Base-by-base conservation (phyloP, 345 rosid genomes). In the Litchi chinensis region DNA sequence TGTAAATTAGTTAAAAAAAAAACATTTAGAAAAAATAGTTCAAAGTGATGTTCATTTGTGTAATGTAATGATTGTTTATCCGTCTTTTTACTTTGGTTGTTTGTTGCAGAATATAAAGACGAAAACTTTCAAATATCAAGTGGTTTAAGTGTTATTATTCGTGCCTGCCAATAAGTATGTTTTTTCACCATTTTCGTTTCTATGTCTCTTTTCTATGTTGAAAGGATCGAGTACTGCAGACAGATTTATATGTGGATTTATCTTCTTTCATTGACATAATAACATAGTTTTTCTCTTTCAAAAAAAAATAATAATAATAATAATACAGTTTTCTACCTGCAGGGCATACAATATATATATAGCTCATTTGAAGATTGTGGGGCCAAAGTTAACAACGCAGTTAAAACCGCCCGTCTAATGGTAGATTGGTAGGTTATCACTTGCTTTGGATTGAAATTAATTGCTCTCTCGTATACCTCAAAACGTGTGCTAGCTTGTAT, bases 121-220 rank as follows among this genome's bases (percentile, higher is more conserved):
- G 88, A 85, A 65, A 79, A 73, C 50, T 52, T 70, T 48, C 82
- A 82, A 78, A 82, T 89, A 68, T 82, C 79, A n/a, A 76, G 84
- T 32, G 87, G 90, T 62, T 84, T 88, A 6, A 82, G 88, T 56
- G 82, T 85, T 78, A 85, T 87, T 71, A 74, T 56, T 77, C 16
- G 77, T 19, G 50, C 85, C 69, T 40, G n/a, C 46, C 0, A 46
- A 82, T 63, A 39, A 44, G 88, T 85, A 76, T 78, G 84, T 21
- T 66, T 50, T 32, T 62, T 57, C 8, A 16, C 40, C 64, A 32
- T 67, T 32, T 39, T 74, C 44, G 22, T 65, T 57, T 46, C 71
- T 54, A n/a, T n/a, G 43, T 15, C 7, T 40, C n/a, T 19, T n/a
- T 46, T 65, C 64, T 2, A 19, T 19, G 18, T 11, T n/a, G 62